Evolutionary conservation across 1,284 basidiomycete genomes (phyloP).

Genomic region (Fistulinella cinereoalba): DNA sequence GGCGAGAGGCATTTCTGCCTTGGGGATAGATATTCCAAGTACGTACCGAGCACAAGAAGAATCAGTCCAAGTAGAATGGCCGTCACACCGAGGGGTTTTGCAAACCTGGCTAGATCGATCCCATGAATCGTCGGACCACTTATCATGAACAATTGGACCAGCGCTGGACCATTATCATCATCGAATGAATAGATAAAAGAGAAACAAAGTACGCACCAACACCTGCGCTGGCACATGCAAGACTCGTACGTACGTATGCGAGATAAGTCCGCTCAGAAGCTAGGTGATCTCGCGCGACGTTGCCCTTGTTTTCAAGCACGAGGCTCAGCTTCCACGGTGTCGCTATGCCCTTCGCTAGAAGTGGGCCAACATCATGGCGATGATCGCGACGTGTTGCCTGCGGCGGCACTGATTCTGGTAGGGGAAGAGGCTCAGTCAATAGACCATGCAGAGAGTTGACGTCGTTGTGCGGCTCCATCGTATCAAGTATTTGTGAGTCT

Average conservation of each 20-base stretch:
- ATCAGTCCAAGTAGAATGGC: conserved; percentile 22
- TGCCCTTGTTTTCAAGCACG: conserved; percentile 34
- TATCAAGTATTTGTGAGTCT: conserved; percentile 19
- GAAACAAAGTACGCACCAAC: conserved; percentile 33
- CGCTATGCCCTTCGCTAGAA: conserved; percentile 1
- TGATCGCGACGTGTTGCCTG: not conserved
- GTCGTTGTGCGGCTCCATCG: conserved; percentile 18
- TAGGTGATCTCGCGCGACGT: conserved; percentile 40
- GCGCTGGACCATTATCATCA: conserved; percentile 12
- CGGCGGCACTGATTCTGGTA: not conserved
- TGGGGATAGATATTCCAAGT: not conserved
- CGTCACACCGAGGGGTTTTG: conserved; percentile 27
- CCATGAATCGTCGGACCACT: not conserved
- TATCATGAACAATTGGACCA: conserved; percentile 27
- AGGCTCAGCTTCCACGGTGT: conserved; percentile 17
- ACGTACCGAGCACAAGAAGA: conserved; percentile 25
- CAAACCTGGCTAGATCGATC: conserved; percentile 12
- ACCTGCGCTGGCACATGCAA: conserved; percentile 38
- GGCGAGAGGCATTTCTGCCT: too few species aligned
- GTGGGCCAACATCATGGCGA: not conserved
- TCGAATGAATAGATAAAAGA: not conserved
- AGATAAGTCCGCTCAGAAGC: conserved; percentile 42
- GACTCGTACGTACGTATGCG: conserved; percentile 41
- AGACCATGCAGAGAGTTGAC: conserved; percentile 4
- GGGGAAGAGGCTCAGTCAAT: not conserved